Evolutionary conservation across 495 filamentous ascomycete species (phyloP), one percentile per base, ranked within the genome.

Genomic region (Cercophora newfieldiana): DNA sequence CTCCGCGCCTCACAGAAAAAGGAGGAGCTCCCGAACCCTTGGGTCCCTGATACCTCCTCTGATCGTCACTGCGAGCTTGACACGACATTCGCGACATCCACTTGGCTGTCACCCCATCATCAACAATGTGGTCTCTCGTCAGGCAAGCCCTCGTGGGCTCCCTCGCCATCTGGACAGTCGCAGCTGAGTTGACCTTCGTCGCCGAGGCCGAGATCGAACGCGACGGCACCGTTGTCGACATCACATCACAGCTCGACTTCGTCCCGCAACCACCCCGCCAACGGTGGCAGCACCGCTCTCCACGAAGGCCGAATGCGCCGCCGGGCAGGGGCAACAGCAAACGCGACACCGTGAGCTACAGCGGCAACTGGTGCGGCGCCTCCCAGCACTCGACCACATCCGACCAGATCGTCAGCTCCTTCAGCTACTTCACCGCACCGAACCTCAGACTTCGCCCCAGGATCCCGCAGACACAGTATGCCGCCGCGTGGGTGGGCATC

Each of bases 331-430:
- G 14, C 56, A 54, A 29, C 19, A 37, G 16, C 6, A 64, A 61
- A 50, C 44, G 71, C 12, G 62, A 70, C 53, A n/a, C 30, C 22
- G 57, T 72, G 63, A 70, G 68, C 65, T 72, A 70, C 59, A 71
- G 71, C 48, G 64, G 66, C 8, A 72, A 74, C 68, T 77, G 73
- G 75, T 77, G 73, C 61, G 75, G 73, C 21, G 73, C 73, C 6
- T 68, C 71, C 29, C 67, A 74, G 56, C 71, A 69, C 47, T 53
- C 58, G 31, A 59, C 50, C 6, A 18, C 53, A 25, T n/a, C 63
- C 2, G 69, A 75, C 30, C 57, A 59, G 16, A 57, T 72, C 59
- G 25, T 48, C 54, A 74, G 62, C 62, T 61, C 68, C n/a, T 70
- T 70, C 19, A 64, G 63, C 1, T 72, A 67, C 58, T 72, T 75